Evolutionary conservation across 2,329 filamentous ascomycete species (phyloP), one percentile per base, ranked within the genome.

Genomic region (Paracorniculantispora psalliotae): DNA sequence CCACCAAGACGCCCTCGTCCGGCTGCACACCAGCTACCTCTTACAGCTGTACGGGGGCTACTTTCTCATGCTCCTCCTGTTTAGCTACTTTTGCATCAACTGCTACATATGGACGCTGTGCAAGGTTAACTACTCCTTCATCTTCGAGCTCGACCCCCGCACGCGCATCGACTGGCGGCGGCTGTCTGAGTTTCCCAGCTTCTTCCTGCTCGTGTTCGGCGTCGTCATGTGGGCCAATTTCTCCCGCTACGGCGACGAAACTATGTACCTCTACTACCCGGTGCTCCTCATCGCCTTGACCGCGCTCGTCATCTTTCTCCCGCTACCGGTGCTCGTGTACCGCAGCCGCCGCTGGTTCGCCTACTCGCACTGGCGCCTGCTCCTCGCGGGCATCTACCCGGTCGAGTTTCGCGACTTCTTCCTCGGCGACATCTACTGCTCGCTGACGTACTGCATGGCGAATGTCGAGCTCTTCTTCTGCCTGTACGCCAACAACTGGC

Each of bases 341-440:
- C 82, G 84, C 63, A 91, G 89, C 66, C 84, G 94, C 41, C 83
- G 81, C 64, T 99, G 94, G 93, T 89, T 96, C 71, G 79, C 90
- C 28, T 92, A 92, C 71, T 92, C 91, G n/a, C 87, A 93, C 75
- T 96, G 90, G 83, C 90, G 94, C 61, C 79, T 97, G 19, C 76
- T 96, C 56, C 81, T 93, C 51, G 91, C 93, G 15, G 92, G 92
- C 4, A 71, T 96, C 21, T 97, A 96, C 68, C 91, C 91, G 1
- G 94, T 99, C 52, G 93, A 97, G 71, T 99, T 97, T 71, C 85
- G 92, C 60, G 94, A 99, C 73, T 97, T 99, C 75, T 97, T 97
- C 73, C 81, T 97, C 0, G 94, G 94, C 55, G 94, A 99, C 71
- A 97, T 97, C 80, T 96, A 96, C 73, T 97, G 93, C 73, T 97